Percentiles rank a stretch among this genome's conserved stretches.
These are phyloP conservation scores for Spathaspora girioi DNA, from an alignment of 805 yeast species.

Conservation along the genomic window DNA sequence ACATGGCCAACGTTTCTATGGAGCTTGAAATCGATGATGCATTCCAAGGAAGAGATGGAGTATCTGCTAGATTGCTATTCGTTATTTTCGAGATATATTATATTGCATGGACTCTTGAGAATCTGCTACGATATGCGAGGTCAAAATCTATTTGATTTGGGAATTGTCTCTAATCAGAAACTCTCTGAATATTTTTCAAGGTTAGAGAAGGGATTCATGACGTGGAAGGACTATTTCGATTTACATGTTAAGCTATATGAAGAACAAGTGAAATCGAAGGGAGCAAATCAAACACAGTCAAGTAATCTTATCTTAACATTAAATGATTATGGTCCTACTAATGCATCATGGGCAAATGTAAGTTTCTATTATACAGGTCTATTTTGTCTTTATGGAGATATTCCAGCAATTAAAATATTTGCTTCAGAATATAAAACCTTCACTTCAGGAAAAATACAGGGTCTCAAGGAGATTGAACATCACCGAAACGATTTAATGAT, in stretches of 20 bases:
- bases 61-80: constrained; percentile 32
- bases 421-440: constrained; percentile 1
- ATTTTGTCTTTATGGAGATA: constrained; percentile 22
- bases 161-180: constrained; percentile 28
- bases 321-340: constrained; percentile 30
- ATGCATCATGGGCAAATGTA: constrained; percentile 30
- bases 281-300: constrained; percentile 8
- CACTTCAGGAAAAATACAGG: constrained; percentile 5
- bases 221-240: constrained; percentile 37
- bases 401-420: constrained; percentile 11
- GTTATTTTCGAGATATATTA: constrained; percentile 31
- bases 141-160: constrained; percentile 26
- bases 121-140: constrained; percentile 30
- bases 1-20: constrained; percentile 36
- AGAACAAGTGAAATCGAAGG: constrained; percentile 1
- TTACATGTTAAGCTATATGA: constrained; percentile 20
- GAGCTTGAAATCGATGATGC: constrained; percentile 28
- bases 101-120: constrained; percentile 33
- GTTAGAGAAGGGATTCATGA: constrained; percentile 26
- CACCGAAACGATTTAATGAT: constrained; percentile 12
- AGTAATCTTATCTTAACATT: constrained; percentile 7
- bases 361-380: constrained; percentile 20
- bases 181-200: constrained; percentile 23
- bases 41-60: constrained; percentile 24
- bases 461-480: constrained; percentile 11